Evolutionary conservation across 2,329 filamentous ascomycete genomes (phyloP).

Genomic region (Venturiaceae sp.): DNA sequence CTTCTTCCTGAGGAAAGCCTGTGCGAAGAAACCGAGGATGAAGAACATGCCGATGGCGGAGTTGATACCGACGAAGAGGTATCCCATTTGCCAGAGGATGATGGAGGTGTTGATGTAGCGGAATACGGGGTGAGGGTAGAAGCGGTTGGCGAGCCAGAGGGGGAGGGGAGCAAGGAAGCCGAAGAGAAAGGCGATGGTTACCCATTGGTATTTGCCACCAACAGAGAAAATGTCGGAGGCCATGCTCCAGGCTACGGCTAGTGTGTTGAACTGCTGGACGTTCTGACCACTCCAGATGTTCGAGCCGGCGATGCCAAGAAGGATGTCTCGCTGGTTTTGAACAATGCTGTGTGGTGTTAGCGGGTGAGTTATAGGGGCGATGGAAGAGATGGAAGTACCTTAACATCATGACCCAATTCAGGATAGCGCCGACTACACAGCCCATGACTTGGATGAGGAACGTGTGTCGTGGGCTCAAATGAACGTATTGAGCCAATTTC

Average conservation of each 20-base stretch:
- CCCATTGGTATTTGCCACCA: slow-evolving; percentile 25
- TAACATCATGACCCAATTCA: slow-evolving; percentile 37
- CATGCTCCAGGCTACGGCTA: slow-evolving; percentile 21
- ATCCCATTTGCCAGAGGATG: slow-evolving; percentile 32
- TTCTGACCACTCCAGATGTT: slow-evolving; percentile 36
- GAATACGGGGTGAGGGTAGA: slow-evolving; percentile 19
- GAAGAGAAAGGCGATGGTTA: slow-evolving; percentile 27
- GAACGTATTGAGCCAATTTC: slow-evolving; percentile 29
- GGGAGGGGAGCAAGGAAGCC: slow-evolving; percentile 32
- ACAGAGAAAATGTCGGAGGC: slow-evolving; percentile 30
- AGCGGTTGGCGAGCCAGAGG: slow-evolving; percentile 11
- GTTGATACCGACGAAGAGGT: slow-evolving; percentile 33
- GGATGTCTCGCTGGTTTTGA: slow-evolving; percentile 28
- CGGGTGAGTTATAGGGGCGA: background rate
- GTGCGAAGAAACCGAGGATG: slow-evolving; percentile 22
- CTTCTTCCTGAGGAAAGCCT: slow-evolving; percentile 26
- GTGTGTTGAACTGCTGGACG: slow-evolving; percentile 33
- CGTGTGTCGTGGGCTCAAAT: slow-evolving; percentile 31
- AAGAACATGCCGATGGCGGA: slow-evolving; percentile 24
- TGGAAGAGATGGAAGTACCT: slow-evolving; percentile 13
- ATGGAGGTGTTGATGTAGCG: slow-evolving; percentile 31
- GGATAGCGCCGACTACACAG: slow-evolving; percentile 23
- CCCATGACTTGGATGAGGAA: slow-evolving; percentile 33
- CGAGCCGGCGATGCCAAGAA: slow-evolving; percentile 28
- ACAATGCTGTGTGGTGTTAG: slow-evolving; percentile 30